Percentiles rank a stretch among this genome's conserved stretches.
Evolutionary conservation across 1,139 yeast species (phyloP).

Genomic region (Zygoascus sp.): DNA sequence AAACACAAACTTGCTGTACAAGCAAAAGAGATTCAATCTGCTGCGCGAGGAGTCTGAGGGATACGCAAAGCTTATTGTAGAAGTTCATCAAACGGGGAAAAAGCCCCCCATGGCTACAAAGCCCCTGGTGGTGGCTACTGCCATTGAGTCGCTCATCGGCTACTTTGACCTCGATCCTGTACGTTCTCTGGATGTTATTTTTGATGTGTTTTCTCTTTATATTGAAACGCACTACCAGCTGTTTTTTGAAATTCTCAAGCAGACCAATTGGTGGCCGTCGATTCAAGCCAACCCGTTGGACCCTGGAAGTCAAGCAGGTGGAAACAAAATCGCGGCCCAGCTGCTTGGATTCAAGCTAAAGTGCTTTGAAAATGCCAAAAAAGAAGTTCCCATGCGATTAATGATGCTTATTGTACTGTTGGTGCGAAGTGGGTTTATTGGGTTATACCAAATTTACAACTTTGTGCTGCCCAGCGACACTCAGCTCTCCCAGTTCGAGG

Average conservation of each 20-base stretch:
- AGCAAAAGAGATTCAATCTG: conserved; percentile 68
- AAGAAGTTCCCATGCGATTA: conserved; percentile 44
- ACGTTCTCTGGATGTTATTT: conserved; percentile 57
- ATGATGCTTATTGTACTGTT: conserved; percentile 49
- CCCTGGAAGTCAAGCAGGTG: conserved; percentile 44
- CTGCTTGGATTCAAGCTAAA: conserved; percentile 55
- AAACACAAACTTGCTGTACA: conserved; percentile 49
- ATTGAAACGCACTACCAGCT: conserved; percentile 46
- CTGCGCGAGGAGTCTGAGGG: conserved; percentile 82
- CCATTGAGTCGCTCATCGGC: conserved; percentile 62
- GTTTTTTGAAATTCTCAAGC: conserved; percentile 46
- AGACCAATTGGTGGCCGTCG: conserved; percentile 65
- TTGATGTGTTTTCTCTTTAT: conserved; percentile 45
- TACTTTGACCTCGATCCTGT: conserved; percentile 75
- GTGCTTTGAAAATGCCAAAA: conserved; percentile 32
- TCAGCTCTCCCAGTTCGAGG: conserved; percentile 43
- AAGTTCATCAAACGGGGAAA: conserved; percentile 32
- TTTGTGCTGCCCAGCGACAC: conserved; percentile 47
- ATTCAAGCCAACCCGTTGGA: conserved; percentile 37
- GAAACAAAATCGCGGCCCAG: conserved; percentile 56
- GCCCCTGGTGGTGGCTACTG: conserved; percentile 46
- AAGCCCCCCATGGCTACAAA: conserved; percentile 25
- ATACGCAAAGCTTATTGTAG: conserved; percentile 59
- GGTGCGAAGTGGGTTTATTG: conserved; percentile 64
- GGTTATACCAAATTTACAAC: conserved; percentile 58